These are phyloP conservation scores for Verticillium nubilum DNA, from an alignment of 2,329 filamentous ascomycete genomes.

Conservation along the genomic window DNA sequence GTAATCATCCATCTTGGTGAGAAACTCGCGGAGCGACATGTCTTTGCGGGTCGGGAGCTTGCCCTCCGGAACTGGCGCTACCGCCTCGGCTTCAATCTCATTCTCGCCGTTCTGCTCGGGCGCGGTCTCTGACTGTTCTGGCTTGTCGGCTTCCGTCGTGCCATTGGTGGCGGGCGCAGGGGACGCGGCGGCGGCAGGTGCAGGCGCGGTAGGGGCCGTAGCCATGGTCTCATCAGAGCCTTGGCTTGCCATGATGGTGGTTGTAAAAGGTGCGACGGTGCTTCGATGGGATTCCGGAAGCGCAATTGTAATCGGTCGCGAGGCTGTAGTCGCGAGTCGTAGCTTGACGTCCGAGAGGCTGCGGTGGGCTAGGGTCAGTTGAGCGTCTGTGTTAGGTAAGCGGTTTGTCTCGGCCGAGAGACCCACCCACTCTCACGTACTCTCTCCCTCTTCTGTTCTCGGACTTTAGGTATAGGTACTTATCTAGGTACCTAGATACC, in stretches of 20 bases:
- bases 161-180: neutral
- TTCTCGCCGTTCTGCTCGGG: constrained; percentile 17
- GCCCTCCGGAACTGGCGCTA: constrained; percentile 48
- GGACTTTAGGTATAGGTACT: too few species aligned
- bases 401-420: neutral
- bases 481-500: too few species aligned
- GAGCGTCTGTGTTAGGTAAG: neutral
- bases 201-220: neutral
- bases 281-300: neutral
- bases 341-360: neutral
- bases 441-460: too few species aligned
- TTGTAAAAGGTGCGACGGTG: neutral
- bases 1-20: constrained; percentile 97
- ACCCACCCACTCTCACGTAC: neutral
- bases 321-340: neutral
- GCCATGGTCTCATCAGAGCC: constrained; percentile 4
- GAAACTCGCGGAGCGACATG: constrained; percentile 83
- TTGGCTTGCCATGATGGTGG: constrained; percentile 8
- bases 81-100: constrained; percentile 28
- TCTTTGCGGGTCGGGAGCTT: constrained; percentile 81
- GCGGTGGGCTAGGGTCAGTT: neutral
- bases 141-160: neutral
- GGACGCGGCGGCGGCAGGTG: neutral
- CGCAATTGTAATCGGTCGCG: neutral
- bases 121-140: constrained; percentile 4